Base-by-base conservation (phyloP, 495 filamentous ascomycete species). In the Talaromyces stipitatus region DNA sequence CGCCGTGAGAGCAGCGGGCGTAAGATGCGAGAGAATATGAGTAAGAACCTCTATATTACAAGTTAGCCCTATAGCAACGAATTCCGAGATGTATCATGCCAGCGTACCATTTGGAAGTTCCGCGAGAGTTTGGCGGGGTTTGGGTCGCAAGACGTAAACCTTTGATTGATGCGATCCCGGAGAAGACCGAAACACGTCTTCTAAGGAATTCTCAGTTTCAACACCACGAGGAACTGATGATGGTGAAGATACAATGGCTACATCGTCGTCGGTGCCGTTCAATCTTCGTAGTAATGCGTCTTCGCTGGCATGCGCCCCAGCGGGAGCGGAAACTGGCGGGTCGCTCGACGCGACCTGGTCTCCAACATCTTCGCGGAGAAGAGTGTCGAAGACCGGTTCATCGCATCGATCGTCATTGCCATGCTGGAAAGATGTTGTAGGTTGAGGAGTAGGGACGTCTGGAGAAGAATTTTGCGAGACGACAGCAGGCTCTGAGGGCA, bases 11-110 rank as follows among this genome's bases (percentile, higher is more conserved):
- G 90, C 88, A 50, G 87, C 78, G 9, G 91, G 88, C 12, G 90
- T 83, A 33, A 97, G 72, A 72, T 97, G 88, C 28, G 92, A 95
- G 2, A 97, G 69, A n/a, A 94, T 86, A 63, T 97, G 91, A 9
- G 88, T 95, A 63, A 97, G 65, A 52, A 96, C 85, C 81, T 97
- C 91, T 96, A 66, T 51, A 36, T 36, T 47, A 59, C 59, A 57
- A 60, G 65, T 76, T 62, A 72, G 63, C 47, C n/a, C n/a, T 11
- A 51, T 5, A 20, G 24, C 24, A 20, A 30, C 14, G 14, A 47
- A n/a, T 41, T 28, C 41, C 10, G 14, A n/a, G 43, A 29, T 1
- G 27, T 16, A 60, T 20, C 38, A 54, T 9, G 27, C 45, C 12
- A 27, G 74, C 81, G 57, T 76, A 94, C 91, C 91, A 73, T 95